A percentile compares a stretch with the other conserved stretches of the same genome.
Conservation (phyloP, 73 alveolate genomes). For the Tetrahymena malaccensis region DNA sequence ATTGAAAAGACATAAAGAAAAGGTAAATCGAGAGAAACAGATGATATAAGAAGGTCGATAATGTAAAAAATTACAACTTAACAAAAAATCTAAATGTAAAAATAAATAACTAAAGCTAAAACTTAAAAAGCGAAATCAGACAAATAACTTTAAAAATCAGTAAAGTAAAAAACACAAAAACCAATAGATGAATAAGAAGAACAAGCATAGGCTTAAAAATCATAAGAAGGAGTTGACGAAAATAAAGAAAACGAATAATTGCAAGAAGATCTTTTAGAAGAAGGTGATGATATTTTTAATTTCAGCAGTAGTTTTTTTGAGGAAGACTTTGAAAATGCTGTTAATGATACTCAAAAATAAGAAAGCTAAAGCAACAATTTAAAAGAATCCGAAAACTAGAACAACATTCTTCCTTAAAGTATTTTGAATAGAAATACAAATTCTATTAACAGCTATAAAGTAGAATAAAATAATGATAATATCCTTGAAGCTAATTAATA, state of each 20-base stretch:
- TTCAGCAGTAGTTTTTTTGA: background rate
- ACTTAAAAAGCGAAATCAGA: background rate
- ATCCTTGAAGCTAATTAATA: background rate
- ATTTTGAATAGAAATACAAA: background rate
- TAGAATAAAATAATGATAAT: background rate
- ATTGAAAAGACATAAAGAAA: too few relatives aligned
- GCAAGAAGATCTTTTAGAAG: background rate
- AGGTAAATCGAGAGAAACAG: background rate
- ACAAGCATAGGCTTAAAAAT: background rate
- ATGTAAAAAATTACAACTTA: background rate
- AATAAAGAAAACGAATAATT: background rate
- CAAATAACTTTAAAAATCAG: too few relatives aligned
- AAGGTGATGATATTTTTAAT: background rate
- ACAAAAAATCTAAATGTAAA: background rate
- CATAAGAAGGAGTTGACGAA: background rate
- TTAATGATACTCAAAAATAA: background rate
- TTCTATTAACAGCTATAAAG: background rate
- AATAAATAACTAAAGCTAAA: background rate
- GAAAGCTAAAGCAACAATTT: background rate
- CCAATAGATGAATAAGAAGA: too few relatives aligned
- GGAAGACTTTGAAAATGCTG: background rate
- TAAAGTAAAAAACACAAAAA: too few relatives aligned
- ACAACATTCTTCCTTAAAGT: background rate
- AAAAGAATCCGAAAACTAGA: background rate
- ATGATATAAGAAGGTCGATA: background rate